phyloP scores from a whole-genome alignment of 2,329 filamentous ascomycete species.

The Xylariaceae sp. region DNA sequence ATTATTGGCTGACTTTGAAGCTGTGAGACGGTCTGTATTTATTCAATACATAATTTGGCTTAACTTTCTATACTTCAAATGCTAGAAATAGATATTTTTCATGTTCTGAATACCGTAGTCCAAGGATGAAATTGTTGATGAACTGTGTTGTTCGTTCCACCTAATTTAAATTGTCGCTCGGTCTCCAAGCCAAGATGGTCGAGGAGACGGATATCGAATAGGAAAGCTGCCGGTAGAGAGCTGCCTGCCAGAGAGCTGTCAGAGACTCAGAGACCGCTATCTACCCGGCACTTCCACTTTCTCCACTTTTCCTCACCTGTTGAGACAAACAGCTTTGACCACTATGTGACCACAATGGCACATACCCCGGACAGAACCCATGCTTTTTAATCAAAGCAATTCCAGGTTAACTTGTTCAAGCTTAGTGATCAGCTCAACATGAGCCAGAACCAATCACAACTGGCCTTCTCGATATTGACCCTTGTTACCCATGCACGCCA shows the following conservation, averaged over 20 bases:
- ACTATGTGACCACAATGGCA: slow-evolving; percentile 14
- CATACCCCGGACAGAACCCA: slow-evolving; percentile 1
- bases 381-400: neutral
- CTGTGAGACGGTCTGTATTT: no score
- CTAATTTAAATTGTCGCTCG: neutral
- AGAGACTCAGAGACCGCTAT: no score
- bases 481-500: neutral
- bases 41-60: no score
- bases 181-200: neutral
- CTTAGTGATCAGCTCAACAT: slow-evolving; percentile 20
- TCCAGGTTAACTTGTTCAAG: neutral
- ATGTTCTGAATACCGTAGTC: no score
- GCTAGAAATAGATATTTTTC: no score
- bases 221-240: slow-evolving; percentile 27
- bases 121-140: no score
- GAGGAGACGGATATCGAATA: slow-evolving; percentile 17
- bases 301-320: slow-evolving; percentile 23
- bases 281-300: slow-evolving; percentile 17
- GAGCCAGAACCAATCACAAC: slow-evolving; percentile 8
- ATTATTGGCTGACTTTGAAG: no score
- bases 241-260: slow-evolving; percentile 8
- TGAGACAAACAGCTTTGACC: slow-evolving; percentile 27
- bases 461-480: neutral
- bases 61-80: no score
- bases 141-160: neutral